phyloP scores from a whole-genome alignment of 208 protist genomes.

The Trypanosoma boissoni region DNA sequence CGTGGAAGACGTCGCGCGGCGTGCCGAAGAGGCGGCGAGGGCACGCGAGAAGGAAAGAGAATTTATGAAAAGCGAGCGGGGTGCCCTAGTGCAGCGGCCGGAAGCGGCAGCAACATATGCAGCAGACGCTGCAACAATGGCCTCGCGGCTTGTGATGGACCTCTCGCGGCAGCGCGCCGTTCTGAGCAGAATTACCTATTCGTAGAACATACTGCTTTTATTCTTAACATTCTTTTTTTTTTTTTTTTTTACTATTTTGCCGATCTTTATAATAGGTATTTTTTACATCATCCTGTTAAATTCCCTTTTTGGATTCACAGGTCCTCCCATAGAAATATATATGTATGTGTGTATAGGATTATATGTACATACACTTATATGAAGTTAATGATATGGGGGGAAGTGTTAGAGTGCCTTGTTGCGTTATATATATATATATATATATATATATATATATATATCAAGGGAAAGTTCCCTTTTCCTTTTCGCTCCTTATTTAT shows the following conservation, averaged over 20 bases:
- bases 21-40: slow-evolving; percentile 57
- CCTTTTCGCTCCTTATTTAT: neutral
- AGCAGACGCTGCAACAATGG: slow-evolving; percentile 16
- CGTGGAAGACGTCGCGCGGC: slow-evolving; percentile 61
- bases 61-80: slow-evolving; percentile 27
- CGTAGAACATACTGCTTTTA: slow-evolving; percentile 4
- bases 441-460: slow-evolving; percentile 6
- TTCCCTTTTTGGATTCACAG: too few species aligned
- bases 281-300: too few species aligned
- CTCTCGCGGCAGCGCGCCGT: slow-evolving; percentile 79
- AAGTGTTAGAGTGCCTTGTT: too few species aligned
- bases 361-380: too few species aligned
- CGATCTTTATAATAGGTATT: too few species aligned
- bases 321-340: too few species aligned
- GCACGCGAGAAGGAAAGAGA: slow-evolving; percentile 48
- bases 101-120: neutral
- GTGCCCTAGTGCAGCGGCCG: neutral
- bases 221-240: too few species aligned
- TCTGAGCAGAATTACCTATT: slow-evolving; percentile 45
- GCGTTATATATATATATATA: neutral
- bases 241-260: too few species aligned
- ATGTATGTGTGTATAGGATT: too few species aligned
- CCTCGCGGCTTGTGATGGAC: slow-evolving; percentile 74
- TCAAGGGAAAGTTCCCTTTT: neutral
- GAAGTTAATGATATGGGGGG: too few species aligned